phyloP scores from a whole-genome alignment of 768 basidiomycete genomes.

The Boletus barrowsii region DNA sequence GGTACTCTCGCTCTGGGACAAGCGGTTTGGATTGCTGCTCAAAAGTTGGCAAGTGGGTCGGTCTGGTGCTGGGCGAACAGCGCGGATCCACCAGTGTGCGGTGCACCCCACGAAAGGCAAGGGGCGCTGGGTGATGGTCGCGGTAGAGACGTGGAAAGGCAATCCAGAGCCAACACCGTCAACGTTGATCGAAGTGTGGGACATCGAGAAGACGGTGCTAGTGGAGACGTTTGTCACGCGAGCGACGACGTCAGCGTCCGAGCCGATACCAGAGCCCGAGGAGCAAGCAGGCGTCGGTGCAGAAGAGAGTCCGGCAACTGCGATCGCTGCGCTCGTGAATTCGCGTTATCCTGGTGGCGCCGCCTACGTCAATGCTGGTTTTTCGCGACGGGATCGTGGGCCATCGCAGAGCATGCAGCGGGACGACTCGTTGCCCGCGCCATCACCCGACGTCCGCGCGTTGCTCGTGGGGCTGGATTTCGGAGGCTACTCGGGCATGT shows the following conservation, averaged over 20 bases:
- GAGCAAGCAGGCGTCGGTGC: slow-evolving; percentile 52
- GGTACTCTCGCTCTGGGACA: slow-evolving; percentile 88
- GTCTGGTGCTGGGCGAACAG: slow-evolving; percentile 47
- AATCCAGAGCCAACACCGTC: slow-evolving; percentile 41
- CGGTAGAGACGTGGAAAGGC: slow-evolving; percentile 54
- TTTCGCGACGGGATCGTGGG: slow-evolving; percentile 26
- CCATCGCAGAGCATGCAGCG: slow-evolving; percentile 34
- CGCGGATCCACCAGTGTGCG: slow-evolving; percentile 67
- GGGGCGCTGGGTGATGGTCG: slow-evolving; percentile 88
- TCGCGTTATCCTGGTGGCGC: slow-evolving; percentile 47
- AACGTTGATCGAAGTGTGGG: slow-evolving; percentile 81
- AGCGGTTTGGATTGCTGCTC: slow-evolving; percentile 85
- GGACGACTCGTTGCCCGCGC: slow-evolving; percentile 39
- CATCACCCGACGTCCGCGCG: slow-evolving; percentile 66
- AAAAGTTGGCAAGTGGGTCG: slow-evolving; percentile 82
- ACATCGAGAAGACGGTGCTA: slow-evolving; percentile 75
- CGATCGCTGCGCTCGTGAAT: slow-evolving; percentile 79
- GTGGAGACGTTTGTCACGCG: slow-evolving; percentile 79
- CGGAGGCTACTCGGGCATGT: slow-evolving; percentile 58
- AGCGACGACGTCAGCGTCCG: slow-evolving; percentile 40
- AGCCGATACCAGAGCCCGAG: slow-evolving; percentile 52
- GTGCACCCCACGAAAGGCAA: slow-evolving; percentile 86
- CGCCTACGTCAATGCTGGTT: slow-evolving; percentile 20
- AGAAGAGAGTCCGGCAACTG: slow-evolving; percentile 62
- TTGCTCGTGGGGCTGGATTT: slow-evolving; percentile 75